Base-by-base conservation (phyloP, 2,329 filamentous ascomycete genomes). In the Cercospora sp. region DNA sequence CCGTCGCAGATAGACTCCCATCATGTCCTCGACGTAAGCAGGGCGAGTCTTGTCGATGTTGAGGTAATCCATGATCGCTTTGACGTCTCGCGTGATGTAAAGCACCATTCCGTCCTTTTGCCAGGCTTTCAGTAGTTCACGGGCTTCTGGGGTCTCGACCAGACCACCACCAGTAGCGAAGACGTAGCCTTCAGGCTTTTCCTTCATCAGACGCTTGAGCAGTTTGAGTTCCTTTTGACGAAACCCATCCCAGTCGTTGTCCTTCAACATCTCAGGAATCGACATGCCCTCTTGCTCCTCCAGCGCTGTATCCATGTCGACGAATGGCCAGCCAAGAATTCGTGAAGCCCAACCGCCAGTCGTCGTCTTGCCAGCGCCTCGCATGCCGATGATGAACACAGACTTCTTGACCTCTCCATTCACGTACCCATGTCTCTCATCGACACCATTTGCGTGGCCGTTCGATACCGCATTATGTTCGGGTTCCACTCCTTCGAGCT, bases 381-480 rank as follows among this genome's bases (percentile, higher is more conserved):
- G 89, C 95, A 99, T 99, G 9, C 95, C 95, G 72, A 99, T 94
- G 69, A 99, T 90, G 81, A 97, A 93, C 62, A 98, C 90, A 0
- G 94, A 97, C 59, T 87, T 86, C 73, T 87, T 72, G 31, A 79
- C 73, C 59, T 76, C 73, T 26, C 71, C 71, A 57, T 81, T 83
- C 12, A 76, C 73, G 36, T 64, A 64, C 13, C 62, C 62, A 45
- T 64, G 33, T 23, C 48, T 64, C 13, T 20, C 51, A 42, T 57
- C 62, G 10, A 79, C 75, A 26, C 80, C 79, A 57, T 81, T 72
- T 28, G 73, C 69, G 58, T 79, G 77, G 5, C 76, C 77, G 67
- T 78, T 81, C 31, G 73, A 58, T 6, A 64, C 23, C 26, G 64
- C 70, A 42, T 70, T 79, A 5, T 65, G 33, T 13, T 69, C 66